A percentile compares a stretch with the other conserved stretches of the same genome.
These are phyloP conservation scores for Lentinula novae-zelandiae DNA, from an alignment of 1,284 basidiomycete species.

Conservation along the genomic window DNA sequence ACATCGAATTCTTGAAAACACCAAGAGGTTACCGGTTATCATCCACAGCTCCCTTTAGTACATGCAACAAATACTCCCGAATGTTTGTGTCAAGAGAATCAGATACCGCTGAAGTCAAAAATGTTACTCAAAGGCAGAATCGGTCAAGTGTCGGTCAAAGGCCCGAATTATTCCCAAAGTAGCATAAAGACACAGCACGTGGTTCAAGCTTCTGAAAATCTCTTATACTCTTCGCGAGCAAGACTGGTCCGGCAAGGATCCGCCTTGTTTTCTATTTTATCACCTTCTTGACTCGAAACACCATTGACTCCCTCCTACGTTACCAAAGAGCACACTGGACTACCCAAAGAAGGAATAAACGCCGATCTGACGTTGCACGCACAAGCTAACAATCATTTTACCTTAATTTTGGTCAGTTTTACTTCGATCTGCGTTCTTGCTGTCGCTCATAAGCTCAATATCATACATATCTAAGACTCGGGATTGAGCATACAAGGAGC, in stretches of 20 bases:
- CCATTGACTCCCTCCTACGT: background rate
- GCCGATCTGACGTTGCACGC: background rate
- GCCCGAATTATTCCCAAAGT: background rate
- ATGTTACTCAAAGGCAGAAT: background rate
- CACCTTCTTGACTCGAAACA: background rate
- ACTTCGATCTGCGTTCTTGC: background rate
- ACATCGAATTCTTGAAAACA: too few species aligned
- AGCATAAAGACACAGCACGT: background rate
- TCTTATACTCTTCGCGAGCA: background rate
- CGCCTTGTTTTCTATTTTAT: background rate
- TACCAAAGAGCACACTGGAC: background rate
- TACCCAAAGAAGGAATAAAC: background rate
- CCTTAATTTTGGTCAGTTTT: background rate
- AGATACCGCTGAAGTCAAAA: background rate
- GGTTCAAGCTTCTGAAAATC: background rate
- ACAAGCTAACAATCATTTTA: background rate
- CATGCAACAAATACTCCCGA: background rate
- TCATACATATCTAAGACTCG: background rate
- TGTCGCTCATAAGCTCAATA: background rate
- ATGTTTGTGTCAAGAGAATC: background rate
- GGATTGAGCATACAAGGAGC: background rate
- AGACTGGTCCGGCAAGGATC: background rate
- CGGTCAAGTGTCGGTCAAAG: background rate
- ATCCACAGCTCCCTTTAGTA: too few species aligned
- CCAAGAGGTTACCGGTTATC: too few species aligned